A percentile compares a stretch with the other conserved stretches of the same genome.
These are phyloP conservation scores for Pleurotus eryngii DNA, from an alignment of 768 basidiomycete species.

Conservation along the genomic window DNA sequence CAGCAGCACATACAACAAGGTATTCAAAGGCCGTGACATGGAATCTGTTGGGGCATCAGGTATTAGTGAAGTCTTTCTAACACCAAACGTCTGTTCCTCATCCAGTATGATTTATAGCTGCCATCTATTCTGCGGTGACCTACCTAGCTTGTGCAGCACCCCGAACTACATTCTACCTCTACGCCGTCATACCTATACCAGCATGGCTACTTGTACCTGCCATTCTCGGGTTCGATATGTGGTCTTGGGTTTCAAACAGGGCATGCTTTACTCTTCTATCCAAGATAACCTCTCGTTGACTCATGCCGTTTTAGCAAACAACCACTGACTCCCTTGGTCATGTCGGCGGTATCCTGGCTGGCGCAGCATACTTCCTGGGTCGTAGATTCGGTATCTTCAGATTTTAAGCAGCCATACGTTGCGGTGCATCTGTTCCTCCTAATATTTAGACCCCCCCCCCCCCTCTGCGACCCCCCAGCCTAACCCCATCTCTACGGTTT, in stretches of 20 bases:
- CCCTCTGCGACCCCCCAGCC: neutral
- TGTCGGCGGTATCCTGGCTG: conserved; percentile 63
- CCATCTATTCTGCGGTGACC: conserved; percentile 68
- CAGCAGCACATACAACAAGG: conserved; percentile 46
- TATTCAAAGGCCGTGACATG: conserved; percentile 31
- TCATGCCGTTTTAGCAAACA: conserved; percentile 35
- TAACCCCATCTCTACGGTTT: no score
- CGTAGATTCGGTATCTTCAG: conserved; percentile 34
- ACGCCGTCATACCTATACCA: conserved; percentile 75
- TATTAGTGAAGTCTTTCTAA: conserved; percentile 16
- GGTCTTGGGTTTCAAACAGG: conserved; percentile 37
- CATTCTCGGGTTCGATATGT: conserved; percentile 60
- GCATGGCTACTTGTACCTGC: conserved; percentile 74
- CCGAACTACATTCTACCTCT: conserved; percentile 61
- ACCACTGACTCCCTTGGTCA: conserved; percentile 63
- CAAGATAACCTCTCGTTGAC: neutral
- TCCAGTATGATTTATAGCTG: conserved; percentile 38
- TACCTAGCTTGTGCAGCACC: conserved; percentile 73
- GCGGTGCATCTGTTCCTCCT: no score
- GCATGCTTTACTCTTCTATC: conserved; percentile 21
- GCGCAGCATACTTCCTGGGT: conserved; percentile 50
- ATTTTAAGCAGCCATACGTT: neutral
- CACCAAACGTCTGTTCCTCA: no score
- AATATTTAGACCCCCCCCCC: neutral
- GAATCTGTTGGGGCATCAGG: conserved; percentile 73